Percentiles rank a stretch among this genome's conserved stretches.
Evolutionary conservation across 108 stramenopile species (phyloP).

Genomic region (Stephanodiscus minutulus): DNA sequence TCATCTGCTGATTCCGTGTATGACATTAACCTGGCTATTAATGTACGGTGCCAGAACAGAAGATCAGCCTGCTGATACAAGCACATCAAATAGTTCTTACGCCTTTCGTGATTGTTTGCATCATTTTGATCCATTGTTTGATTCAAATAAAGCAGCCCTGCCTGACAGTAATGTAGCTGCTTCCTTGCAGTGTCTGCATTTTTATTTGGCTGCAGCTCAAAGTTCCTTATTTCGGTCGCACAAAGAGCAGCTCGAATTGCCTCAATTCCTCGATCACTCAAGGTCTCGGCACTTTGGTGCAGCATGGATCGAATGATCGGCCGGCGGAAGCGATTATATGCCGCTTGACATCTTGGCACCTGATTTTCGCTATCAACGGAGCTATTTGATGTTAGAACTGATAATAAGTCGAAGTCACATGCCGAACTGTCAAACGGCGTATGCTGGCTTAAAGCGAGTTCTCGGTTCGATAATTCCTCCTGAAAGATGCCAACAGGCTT

Average conservation of each 20-base stretch:
- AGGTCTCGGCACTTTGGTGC: slow-evolving; percentile 26
- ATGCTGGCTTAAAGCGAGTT: slow-evolving; percentile 5
- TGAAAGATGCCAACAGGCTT: slow-evolving; percentile 22
- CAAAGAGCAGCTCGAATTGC: slow-evolving; percentile 31
- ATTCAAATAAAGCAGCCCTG: slow-evolving; percentile 31
- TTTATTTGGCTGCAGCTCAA: slow-evolving; percentile 5
- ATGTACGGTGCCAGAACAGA: slow-evolving; percentile 25
- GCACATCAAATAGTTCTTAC: slow-evolving; percentile 28
- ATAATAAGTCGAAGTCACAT: slow-evolving; percentile 15
- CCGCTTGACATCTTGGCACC: neutral
- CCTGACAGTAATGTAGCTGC: slow-evolving; percentile 29
- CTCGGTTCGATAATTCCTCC: slow-evolving; percentile 15
- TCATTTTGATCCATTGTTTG: slow-evolving; percentile 28
- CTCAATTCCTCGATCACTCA: slow-evolving; percentile 35
- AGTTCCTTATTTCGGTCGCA: slow-evolving; percentile 17
- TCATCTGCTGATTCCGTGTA: slow-evolving; percentile 16
- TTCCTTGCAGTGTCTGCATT: slow-evolving; percentile 9
- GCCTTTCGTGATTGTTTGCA: slow-evolving; percentile 31
- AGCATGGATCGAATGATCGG: slow-evolving; percentile 13
- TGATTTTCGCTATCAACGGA: slow-evolving; percentile 1
- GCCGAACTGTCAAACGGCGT: slow-evolving; percentile 10
- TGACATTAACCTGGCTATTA: slow-evolving; percentile 15
- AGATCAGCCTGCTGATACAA: slow-evolving; percentile 33
- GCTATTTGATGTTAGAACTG: slow-evolving; percentile 15
- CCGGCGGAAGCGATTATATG: neutral